phyloP scores from a whole-genome alignment of 2,329 filamentous ascomycete genomes.

The Trichoderma sp. region DNA sequence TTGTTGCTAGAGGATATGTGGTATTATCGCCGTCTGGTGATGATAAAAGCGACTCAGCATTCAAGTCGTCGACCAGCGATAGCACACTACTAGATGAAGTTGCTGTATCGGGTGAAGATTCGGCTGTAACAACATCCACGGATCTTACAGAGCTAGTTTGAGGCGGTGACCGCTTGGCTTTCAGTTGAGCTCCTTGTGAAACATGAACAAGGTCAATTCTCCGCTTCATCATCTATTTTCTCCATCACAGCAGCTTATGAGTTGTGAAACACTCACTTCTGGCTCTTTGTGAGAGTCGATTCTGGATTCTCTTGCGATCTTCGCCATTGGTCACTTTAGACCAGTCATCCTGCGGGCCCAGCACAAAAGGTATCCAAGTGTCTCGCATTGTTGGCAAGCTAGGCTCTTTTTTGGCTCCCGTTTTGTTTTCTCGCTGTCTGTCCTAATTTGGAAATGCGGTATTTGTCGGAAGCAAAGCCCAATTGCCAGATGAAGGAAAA shows the following conservation, averaged over 20 bases:
- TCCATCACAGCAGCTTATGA: too few relatives aligned
- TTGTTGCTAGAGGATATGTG: background rate
- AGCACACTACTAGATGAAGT: background rate
- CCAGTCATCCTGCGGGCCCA: slow-evolving; percentile 3
- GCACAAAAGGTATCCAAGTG: background rate
- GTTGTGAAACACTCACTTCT: background rate
- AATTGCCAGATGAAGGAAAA: background rate
- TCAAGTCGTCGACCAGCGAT: background rate
- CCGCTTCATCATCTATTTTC: background rate
- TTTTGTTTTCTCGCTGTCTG: background rate
- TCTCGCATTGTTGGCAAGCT: background rate
- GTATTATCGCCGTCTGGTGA: background rate
- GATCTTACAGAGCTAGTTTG: background rate
- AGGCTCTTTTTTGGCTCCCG: background rate
- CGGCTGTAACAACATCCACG: background rate
- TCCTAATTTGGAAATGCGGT: background rate
- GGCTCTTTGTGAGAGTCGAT: background rate
- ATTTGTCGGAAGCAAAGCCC: background rate
- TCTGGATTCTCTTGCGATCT: background rate
- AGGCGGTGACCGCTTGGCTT: background rate
- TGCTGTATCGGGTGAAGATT: background rate
- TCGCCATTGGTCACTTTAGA: background rate
- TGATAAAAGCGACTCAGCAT: background rate
- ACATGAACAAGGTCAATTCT: background rate
- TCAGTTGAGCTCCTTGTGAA: background rate